These are phyloP conservation scores for Gynostemma pentaphyllum DNA, from an alignment of 306 rosid species.

Conservation along the genomic window DNA sequence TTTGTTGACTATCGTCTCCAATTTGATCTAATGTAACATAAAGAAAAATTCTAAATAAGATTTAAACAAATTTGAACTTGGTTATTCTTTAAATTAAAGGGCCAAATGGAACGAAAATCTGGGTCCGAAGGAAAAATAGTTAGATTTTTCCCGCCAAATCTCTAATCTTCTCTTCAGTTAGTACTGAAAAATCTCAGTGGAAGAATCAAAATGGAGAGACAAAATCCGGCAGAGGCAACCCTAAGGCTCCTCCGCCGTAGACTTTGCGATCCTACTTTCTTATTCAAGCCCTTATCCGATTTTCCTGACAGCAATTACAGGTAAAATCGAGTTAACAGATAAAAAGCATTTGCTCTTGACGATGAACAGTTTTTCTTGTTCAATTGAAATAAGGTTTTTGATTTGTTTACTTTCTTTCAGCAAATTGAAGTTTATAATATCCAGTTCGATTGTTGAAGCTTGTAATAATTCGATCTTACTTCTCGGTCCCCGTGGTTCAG, in stretches of 20 bases:
- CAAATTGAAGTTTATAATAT: slow-evolving; percentile 66
- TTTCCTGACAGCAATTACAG: slow-evolving; percentile 56
- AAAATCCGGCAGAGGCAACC: slow-evolving; percentile 35
- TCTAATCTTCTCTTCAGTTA: neutral
- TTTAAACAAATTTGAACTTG: no score
- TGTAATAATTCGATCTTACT: slow-evolving; percentile 87
- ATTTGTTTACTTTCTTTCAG: slow-evolving; percentile 28
- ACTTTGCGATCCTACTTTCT: slow-evolving; percentile 45
- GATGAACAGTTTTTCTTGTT: neutral
- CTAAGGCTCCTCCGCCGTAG: slow-evolving; percentile 46
- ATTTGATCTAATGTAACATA: no score
- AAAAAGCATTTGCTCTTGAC: no score
- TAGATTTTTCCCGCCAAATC: slow-evolving; percentile 33
- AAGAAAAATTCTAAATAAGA: no score
- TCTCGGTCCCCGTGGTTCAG: slow-evolving; percentile 86
- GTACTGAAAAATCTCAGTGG: neutral
- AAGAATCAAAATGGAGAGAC: slow-evolving; percentile 35
- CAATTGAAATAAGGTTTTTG: neutral
- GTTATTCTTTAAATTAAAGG: no score
- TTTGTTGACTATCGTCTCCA: no score
- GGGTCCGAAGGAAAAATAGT: no score
- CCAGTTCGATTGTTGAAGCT: slow-evolving; percentile 73
- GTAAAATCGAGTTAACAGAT: no score
- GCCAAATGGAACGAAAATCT: no score
- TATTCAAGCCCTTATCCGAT: slow-evolving; percentile 29